A percentile compares a stretch with the other conserved stretches of the same genome.
Evolutionary conservation across 495 filamentous ascomycete genomes (phyloP).

Genomic region (Lophiotrema nucula): DNA sequence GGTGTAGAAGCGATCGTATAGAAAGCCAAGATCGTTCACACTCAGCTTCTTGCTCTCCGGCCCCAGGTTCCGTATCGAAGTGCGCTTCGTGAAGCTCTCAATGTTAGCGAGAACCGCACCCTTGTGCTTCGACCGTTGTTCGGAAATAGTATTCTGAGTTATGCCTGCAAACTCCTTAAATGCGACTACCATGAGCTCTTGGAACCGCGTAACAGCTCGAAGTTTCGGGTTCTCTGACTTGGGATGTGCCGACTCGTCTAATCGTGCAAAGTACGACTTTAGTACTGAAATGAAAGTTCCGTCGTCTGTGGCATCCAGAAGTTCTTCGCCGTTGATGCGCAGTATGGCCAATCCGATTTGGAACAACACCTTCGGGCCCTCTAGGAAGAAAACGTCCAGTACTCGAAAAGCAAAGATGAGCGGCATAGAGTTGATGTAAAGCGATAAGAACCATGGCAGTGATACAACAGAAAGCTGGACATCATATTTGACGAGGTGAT

Average conservation of each 20-base stretch:
- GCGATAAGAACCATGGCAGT: slow-evolving; percentile 93
- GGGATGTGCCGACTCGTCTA: slow-evolving; percentile 95
- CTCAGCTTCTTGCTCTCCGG: slow-evolving; percentile 89
- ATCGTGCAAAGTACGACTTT: slow-evolving; percentile 87
- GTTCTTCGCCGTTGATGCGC: slow-evolving; percentile 94
- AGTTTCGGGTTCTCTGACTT: slow-evolving; percentile 91
- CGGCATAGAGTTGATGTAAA: slow-evolving; percentile 99
- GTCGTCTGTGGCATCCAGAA: slow-evolving; percentile 93
- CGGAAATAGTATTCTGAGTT: slow-evolving; percentile 85
- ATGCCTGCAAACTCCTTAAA: slow-evolving; percentile 97
- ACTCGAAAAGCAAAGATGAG: slow-evolving; percentile 95
- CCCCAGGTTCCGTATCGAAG: slow-evolving; percentile 90
- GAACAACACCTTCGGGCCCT: slow-evolving; percentile 95
- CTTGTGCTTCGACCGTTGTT: slow-evolving; percentile 88
- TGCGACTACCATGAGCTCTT: slow-evolving; percentile 97
- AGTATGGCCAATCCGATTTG: slow-evolving; percentile 94
- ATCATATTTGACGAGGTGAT: slow-evolving; percentile 90
- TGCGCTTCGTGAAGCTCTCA: slow-evolving; percentile 94
- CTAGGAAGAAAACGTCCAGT: slow-evolving; percentile 95
- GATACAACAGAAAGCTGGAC: slow-evolving; percentile 99
- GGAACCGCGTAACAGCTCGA: slow-evolving; percentile 88
- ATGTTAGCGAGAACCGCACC: slow-evolving; percentile 89
- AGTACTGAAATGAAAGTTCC: slow-evolving; percentile 95
- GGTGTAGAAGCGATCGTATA: slow-evolving; percentile 92
- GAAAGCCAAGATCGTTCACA: slow-evolving; percentile 76